These are phyloP conservation scores for Eucalyptus coolabah DNA, from an alignment of 345 rosid genomes.

Conservation along the genomic window DNA sequence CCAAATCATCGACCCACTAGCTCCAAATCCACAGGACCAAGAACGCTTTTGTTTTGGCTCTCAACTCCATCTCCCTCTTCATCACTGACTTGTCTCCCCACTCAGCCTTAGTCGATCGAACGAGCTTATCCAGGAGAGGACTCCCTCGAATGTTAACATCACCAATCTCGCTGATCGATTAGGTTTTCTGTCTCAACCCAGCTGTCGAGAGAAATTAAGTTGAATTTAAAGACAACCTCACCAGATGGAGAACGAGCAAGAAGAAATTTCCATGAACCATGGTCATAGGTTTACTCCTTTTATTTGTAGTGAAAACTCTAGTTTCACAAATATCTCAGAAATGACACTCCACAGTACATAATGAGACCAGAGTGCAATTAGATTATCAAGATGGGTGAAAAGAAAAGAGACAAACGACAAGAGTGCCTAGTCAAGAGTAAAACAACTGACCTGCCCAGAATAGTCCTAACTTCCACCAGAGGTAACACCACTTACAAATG, in stretches of 20 bases:
- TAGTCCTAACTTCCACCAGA: neutral
- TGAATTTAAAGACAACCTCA: neutral
- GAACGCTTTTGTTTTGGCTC: neutral
- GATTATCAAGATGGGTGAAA: neutral
- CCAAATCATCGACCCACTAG: neutral
- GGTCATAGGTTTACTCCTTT: neutral
- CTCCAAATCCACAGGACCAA: neutral
- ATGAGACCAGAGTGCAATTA: neutral
- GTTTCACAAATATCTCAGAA: neutral
- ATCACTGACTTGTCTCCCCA: neutral
- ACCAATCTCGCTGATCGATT: neutral
- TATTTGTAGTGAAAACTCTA: neutral
- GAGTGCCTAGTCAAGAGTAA: neutral
- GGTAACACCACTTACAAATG: neutral
- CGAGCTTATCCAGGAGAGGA: neutral
- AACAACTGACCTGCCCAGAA: neutral
- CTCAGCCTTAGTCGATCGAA: neutral
- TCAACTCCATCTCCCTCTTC: neutral
- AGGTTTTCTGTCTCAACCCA: neutral
- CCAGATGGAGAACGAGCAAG: neutral
- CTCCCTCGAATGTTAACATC: neutral
- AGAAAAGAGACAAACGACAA: neutral
- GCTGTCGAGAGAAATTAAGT: neutral
- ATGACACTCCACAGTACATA: neutral
- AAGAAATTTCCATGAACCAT: neutral